Percentiles rank a stretch among this genome's conserved stretches.
Conservation (phyloP, 805 yeast species). For the Zygotorulaspora sp. region DNA sequence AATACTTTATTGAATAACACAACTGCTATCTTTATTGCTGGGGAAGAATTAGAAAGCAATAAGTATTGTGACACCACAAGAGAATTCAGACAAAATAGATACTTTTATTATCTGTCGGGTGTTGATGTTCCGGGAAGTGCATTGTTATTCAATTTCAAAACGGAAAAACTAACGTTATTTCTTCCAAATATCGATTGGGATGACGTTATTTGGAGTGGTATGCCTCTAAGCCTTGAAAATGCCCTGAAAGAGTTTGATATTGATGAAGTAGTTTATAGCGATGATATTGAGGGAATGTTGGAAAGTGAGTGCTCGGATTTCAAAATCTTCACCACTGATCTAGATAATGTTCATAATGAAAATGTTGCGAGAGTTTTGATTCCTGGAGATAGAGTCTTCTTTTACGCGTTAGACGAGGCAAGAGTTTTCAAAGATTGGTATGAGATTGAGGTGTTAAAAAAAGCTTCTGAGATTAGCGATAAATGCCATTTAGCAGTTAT, state of each 20-base stretch:
- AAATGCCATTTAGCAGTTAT: constrained; percentile 86
- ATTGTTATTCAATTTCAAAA: constrained; percentile 50
- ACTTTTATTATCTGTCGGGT: constrained; percentile 84
- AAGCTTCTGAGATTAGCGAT: constrained; percentile 82
- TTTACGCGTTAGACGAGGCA: constrained; percentile 80
- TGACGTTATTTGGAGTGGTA: constrained; percentile 95
- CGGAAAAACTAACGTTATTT: constrained; percentile 62
- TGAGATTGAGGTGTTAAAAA: constrained; percentile 70
- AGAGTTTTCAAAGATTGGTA: constrained; percentile 78
- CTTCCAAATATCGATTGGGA: constrained; percentile 82
- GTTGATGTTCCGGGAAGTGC: constrained; percentile 74
- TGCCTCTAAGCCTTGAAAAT: constrained; percentile 64
- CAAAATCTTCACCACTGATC: constrained; percentile 48
- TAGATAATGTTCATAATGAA: constrained; percentile 42
- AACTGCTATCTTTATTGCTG: constrained; percentile 54
- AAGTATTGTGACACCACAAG: constrained; percentile 77
- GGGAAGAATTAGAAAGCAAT: constrained; percentile 52
- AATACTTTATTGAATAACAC: constrained; percentile 23
- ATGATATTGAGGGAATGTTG: constrained; percentile 39
- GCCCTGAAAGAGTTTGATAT: constrained; percentile 69
- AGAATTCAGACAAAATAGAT: constrained; percentile 83
- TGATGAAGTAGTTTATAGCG: constrained; percentile 67
- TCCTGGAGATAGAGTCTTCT: constrained; percentile 46
- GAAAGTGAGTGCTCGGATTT: constrained; percentile 23
- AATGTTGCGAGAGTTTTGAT: constrained; percentile 38